Evolutionary conservation across 192 early-diverging fungal genomes (phyloP), one percentile per base, ranked within the genome.

Genomic region (Coemansia sp.): DNA sequence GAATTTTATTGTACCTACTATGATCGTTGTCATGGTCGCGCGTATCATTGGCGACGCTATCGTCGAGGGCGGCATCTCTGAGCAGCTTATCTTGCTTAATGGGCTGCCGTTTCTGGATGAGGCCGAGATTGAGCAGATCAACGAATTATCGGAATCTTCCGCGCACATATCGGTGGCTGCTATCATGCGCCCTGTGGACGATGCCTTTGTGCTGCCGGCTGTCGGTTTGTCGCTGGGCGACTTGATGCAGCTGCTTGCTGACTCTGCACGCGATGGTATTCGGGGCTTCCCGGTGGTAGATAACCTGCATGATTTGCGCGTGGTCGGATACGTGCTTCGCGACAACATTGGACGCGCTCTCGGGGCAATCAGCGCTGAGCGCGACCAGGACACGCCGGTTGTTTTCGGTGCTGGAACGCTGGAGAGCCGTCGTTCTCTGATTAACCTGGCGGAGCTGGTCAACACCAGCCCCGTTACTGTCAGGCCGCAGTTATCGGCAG

Each of bases 231-330:
- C 73, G 6, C 48, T 89, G 7, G 74, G 77, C 36, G 71, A 75
- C 22, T 78, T 92, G 60, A 77, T 88, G 20, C 59, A 67, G 0
- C 71, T 91, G 6, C 70, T 92, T 5, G 62, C 76, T 2, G 75
- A 82, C 7, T 86, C 87, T 37, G 79, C 85, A 54, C 41, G 61
- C 4, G 81, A 58, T 5, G 56, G 41, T 32, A 41, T 83, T 58
- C 86, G 87, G 64, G 92, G 91, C 17, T 93, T 91, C 58, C 93
- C 93, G 0, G 88, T 95, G 1, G 92, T 95, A 5, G 86, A 91
- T 61, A 85, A 88, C 59, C 70, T 73, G 37, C 81, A 72, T 9
- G 83, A 78, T 36, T 85, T 88, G 86, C 86, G 80, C 0, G 48
- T 93, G 17, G 78, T 91, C 22, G 93, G 93, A 7, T 93, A 91